These are phyloP conservation scores for Mycosarcoma maydis DNA, from an alignment of 1,284 basidiomycete species.

Conservation along the genomic window DNA sequence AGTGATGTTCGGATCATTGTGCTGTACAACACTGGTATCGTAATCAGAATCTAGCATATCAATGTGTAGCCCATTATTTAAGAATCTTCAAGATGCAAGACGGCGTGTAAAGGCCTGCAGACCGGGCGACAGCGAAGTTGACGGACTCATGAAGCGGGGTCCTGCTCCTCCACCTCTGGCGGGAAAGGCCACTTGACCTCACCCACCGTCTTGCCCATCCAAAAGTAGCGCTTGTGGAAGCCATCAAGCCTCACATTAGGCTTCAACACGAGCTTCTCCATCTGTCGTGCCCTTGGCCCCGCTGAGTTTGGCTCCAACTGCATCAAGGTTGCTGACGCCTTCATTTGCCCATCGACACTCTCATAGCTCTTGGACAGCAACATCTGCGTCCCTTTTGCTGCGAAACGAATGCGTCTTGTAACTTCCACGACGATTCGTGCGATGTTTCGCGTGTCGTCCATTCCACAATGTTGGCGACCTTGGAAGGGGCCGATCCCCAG, in stretches of 20 bases:
- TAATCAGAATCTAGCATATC: too few species aligned
- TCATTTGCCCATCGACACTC: conserved; percentile 24
- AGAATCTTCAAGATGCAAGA: too few species aligned
- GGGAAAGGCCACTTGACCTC: conserved; percentile 41
- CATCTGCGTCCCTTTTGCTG: conserved; percentile 21
- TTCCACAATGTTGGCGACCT: conserved; percentile 69
- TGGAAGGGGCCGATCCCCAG: conserved; percentile 59
- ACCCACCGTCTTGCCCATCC: conserved; percentile 32
- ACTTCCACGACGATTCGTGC: conserved; percentile 64
- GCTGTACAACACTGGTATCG: too few species aligned
- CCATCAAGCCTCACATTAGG: conserved; percentile 38
- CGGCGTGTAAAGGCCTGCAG: too few species aligned
- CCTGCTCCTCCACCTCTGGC: conserved; percentile 22
- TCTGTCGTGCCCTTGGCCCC: conserved; percentile 14
- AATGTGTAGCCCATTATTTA: too few species aligned
- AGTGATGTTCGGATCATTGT: too few species aligned
- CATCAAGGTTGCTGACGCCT: conserved; percentile 17
- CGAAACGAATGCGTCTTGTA: conserved; percentile 18
- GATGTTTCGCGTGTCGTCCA: conserved; percentile 70
- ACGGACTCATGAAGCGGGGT: not conserved
- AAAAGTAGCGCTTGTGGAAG: conserved; percentile 27
- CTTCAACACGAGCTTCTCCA: conserved; percentile 31
- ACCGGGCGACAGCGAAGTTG: not conserved
- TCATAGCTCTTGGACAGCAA: conserved; percentile 29
- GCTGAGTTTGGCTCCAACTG: conserved; percentile 11